These are phyloP conservation scores for Exophiala mesophila DNA, from an alignment of 2,329 filamentous ascomycete species.

Conservation along the genomic window DNA sequence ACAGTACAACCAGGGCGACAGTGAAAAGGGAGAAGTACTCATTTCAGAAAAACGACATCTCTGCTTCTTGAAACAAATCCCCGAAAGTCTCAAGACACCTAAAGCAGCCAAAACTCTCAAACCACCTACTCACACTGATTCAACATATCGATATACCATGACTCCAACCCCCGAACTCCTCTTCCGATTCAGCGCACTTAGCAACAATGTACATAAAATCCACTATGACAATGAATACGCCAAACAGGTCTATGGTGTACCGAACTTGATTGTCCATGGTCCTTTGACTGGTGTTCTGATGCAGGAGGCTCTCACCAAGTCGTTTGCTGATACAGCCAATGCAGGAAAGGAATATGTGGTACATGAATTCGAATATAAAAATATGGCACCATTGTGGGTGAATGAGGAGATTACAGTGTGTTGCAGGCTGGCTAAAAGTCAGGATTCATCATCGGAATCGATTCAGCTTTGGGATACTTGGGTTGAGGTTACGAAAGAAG, in stretches of 20 bases:
- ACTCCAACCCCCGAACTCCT: constrained; percentile 66
- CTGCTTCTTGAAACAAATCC: constrained; percentile 56
- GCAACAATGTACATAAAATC: constrained; percentile 87
- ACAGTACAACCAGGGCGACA: constrained; percentile 36
- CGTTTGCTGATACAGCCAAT: neutral
- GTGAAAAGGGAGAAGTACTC: constrained; percentile 29
- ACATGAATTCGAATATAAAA: constrained; percentile 66
- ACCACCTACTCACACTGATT: neutral
- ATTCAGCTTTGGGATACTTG: neutral
- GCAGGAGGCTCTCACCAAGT: constrained; percentile 54
- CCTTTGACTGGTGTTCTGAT: constrained; percentile 75
- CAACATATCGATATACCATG: constrained; percentile 43
- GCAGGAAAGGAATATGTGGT: constrained; percentile 35
- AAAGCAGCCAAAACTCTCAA: neutral
- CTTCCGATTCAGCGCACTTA: constrained; percentile 86
- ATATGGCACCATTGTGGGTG: constrained; percentile 75
- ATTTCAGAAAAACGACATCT: constrained; percentile 58
- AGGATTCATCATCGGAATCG: neutral
- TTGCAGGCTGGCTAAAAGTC: constrained; percentile 41
- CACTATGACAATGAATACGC: constrained; percentile 74
- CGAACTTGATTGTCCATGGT: constrained; percentile 75
- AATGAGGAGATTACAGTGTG: constrained; percentile 67
- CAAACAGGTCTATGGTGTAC: constrained; percentile 66
- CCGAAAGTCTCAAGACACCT: constrained; percentile 16
- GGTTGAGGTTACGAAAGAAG: neutral